Base-by-base conservation (phyloP, 225 moss, liverwort and hornwort species). In the Bryoerythrophyllum caledonicum region DNA sequence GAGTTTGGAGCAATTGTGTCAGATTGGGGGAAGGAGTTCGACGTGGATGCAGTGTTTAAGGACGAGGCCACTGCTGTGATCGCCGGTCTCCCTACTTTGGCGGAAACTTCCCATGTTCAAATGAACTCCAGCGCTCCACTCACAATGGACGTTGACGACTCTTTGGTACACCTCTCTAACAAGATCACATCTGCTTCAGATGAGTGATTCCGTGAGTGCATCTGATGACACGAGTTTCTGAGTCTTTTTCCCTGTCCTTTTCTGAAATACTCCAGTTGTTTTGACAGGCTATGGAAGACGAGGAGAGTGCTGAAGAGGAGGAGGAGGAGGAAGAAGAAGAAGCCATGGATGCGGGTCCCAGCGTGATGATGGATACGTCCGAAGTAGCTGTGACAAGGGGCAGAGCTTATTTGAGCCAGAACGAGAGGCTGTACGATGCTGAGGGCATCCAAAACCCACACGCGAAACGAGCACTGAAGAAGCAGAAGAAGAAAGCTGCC, bases 21-120 rank as follows among this genome's bases (percentile, higher is more conserved):
- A 38, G 90, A 85, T 38, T 97, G 96, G 94, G 85, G 96, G 41
- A 91, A 83, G 52, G 96, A 97, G 58, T 97, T 97, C 60, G 92
- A 92, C 20, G 78, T 91, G 19, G 87, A 87, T 72, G 74, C 78
- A 27, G 88, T 94, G 24, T 90, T 90, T 52, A 81, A 85, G 73
- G 82, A 90, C 59, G 96, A 94, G 73, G 88, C 86, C 26, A 79
- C 86, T 8, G 84, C 85, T 73, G 91, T 97, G 16, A 89, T 91
- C 56, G 87, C 87, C 44, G 91, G 87, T 37, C 92, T 97, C 41
- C 92, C 88, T 64, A 72, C 87, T 25, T 73, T 96, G 49, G 71
- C 75, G 30, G 84, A 86, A n/a, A 85, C 86, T 71, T 72, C 87
- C 37, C 90, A 97, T 78, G 83, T 91, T 28, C 84, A 92, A 83